phyloP scores from a whole-genome alignment of 2,329 filamentous ascomycete species.

The Zarea fungicola region DNA sequence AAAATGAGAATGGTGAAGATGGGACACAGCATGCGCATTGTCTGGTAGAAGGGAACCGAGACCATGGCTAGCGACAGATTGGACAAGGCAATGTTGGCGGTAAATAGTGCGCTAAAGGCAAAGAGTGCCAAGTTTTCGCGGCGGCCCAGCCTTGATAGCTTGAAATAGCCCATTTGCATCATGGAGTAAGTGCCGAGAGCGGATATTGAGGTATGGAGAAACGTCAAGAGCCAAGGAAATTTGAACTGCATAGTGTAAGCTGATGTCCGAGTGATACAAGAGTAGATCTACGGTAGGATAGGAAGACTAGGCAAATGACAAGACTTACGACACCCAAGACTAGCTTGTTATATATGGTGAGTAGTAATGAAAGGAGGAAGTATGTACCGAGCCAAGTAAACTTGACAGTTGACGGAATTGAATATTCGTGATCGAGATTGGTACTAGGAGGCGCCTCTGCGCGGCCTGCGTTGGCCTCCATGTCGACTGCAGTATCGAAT shows the following conservation, averaged over 20 bases:
- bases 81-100: slow-evolving; percentile 59
- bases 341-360: slow-evolving; percentile 57
- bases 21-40: slow-evolving; percentile 56
- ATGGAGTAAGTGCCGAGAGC: slow-evolving; percentile 51
- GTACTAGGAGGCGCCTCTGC: slow-evolving; percentile 25
- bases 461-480: slow-evolving; percentile 27
- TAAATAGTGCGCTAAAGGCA: slow-evolving; percentile 56
- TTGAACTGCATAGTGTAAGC: slow-evolving; percentile 44
- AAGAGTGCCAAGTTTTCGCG: slow-evolving; percentile 51
- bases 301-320: not conserved
- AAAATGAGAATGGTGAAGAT: slow-evolving; percentile 59
- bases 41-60: slow-evolving; percentile 62
- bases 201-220: slow-evolving; percentile 52
- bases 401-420: slow-evolving; percentile 39
- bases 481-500: slow-evolving; percentile 22
- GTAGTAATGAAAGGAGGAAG: slow-evolving; percentile 42
- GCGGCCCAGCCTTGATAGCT: slow-evolving; percentile 44
- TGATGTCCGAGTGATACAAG: too few relatives aligned
- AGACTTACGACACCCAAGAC: slow-evolving; percentile 45
- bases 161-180: slow-evolving; percentile 47
- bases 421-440: slow-evolving; percentile 41
- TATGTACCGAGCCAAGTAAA: slow-evolving; percentile 47
- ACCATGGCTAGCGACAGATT: slow-evolving; percentile 58
- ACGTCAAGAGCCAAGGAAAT: slow-evolving; percentile 57
- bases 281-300: too few relatives aligned